Conservation (phyloP, 2,329 filamentous ascomycete genomes). For the Penicillium sp. region DNA sequence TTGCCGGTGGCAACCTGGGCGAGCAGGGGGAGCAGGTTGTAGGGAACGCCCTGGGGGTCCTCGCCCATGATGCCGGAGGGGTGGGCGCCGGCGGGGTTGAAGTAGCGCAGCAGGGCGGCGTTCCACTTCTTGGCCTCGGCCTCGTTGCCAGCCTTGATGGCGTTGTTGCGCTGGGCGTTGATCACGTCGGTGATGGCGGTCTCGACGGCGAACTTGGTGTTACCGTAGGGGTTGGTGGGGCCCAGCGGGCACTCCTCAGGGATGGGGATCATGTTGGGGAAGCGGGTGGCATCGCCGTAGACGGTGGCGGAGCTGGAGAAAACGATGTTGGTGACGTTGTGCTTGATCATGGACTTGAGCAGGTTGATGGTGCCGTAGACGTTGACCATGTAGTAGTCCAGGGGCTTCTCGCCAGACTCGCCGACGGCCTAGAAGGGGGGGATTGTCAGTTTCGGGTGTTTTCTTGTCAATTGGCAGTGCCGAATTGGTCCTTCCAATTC, state of each 20-base stretch:
- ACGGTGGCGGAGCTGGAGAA: constrained; percentile 98
- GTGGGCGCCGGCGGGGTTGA: constrained; percentile 95
- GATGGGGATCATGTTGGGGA: constrained; percentile 98
- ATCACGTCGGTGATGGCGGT: constrained; percentile 88
- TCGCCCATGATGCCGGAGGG: constrained; percentile 97
- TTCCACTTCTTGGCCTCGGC: constrained; percentile 78
- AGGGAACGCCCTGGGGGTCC: constrained; percentile 92
- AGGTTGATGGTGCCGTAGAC: constrained; percentile 89
- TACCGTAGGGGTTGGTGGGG: constrained; percentile 96
- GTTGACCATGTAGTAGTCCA: constrained; percentile 98
- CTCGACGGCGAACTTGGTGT: constrained; percentile 93
- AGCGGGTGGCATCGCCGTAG: constrained; percentile 94
- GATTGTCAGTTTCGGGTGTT: background rate
- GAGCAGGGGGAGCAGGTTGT: constrained; percentile 90
- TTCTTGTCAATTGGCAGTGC: background rate
- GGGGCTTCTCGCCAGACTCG: constrained; percentile 88
- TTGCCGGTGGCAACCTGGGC: constrained; percentile 96
- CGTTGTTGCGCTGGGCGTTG: constrained; percentile 80
- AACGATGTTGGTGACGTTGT: constrained; percentile 95
- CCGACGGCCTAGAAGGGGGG: constrained; percentile 72
- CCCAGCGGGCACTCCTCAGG: constrained; percentile 95
- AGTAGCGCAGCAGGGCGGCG: constrained; percentile 89
- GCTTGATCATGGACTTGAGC: constrained; percentile 79
- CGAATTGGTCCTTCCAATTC: background rate
- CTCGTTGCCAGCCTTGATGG: constrained; percentile 75